A percentile compares a stretch with the other conserved stretches of the same genome.
phyloP scores from a whole-genome alignment of 176 grass and related monocot species.

The Hordeum marinum region DNA sequence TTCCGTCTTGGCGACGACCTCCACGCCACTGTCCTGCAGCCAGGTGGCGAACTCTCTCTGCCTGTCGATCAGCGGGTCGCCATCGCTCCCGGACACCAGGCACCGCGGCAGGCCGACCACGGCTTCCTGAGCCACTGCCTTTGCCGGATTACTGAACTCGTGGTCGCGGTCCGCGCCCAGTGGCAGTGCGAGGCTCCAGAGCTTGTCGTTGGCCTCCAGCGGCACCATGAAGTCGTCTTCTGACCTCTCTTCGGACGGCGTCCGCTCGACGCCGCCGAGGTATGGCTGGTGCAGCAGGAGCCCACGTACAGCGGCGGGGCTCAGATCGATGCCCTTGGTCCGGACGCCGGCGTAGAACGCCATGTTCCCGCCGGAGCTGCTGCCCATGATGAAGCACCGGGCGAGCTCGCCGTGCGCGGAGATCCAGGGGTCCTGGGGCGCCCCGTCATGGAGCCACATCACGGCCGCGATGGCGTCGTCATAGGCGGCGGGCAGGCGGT shows the following conservation, averaged over 20 bases:
- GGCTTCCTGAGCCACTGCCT: not conserved
- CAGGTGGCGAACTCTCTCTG: slow-evolving; percentile 46
- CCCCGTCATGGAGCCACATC: slow-evolving; percentile 43
- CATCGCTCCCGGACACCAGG: slow-evolving; percentile 53
- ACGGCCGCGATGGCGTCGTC: slow-evolving; percentile 68
- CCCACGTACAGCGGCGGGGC: slow-evolving; percentile 17
- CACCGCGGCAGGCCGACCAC: slow-evolving; percentile 28
- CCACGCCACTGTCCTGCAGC: slow-evolving; percentile 40
- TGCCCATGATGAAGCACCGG: slow-evolving; percentile 63
- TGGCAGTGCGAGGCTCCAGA: slow-evolving; percentile 73
- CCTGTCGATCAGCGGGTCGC: slow-evolving; percentile 71
- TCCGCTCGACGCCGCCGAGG: slow-evolving; percentile 68
- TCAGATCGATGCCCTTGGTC: slow-evolving; percentile 13
- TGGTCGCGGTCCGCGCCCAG: slow-evolving; percentile 52
- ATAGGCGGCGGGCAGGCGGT: slow-evolving; percentile 66
- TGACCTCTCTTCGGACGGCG: slow-evolving; percentile 46
- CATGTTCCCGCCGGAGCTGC: slow-evolving; percentile 94
- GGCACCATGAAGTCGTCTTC: slow-evolving; percentile 62
- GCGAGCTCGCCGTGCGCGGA: slow-evolving; percentile 49
- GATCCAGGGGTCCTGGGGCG: slow-evolving; percentile 39
- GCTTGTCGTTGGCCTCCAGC: slow-evolving; percentile 60
- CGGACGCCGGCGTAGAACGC: slow-evolving; percentile 47
- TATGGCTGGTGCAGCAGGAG: slow-evolving; percentile 81
- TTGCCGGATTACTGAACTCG: slow-evolving; percentile 63
- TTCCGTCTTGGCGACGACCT: slow-evolving; percentile 46